Evolutionary conservation across 208 protist genomes (phyloP).

Genomic region (Leishmania gerbilli): DNA sequence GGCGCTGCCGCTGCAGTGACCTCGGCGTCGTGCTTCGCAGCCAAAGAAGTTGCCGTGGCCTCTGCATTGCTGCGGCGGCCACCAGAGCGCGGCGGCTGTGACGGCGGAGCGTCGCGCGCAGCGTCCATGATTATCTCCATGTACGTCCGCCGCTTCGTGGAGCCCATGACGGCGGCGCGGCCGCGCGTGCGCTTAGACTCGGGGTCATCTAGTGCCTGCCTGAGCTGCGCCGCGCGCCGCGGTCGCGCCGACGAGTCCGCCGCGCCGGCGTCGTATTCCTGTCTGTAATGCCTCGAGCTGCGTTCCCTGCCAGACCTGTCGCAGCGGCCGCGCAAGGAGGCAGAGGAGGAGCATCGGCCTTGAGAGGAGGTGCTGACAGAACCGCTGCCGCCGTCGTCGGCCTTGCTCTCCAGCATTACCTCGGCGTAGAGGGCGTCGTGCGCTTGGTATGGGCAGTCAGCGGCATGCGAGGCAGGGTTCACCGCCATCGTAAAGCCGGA

Average conservation of each 20-base stretch:
- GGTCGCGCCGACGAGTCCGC: neutral
- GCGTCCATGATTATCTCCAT: constrained; percentile 29
- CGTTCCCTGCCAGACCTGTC: neutral
- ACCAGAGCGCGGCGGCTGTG: neutral
- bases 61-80: neutral
- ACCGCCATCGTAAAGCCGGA: constrained; percentile 60
- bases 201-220: neutral
- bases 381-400: neutral
- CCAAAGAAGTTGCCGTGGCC: neutral
- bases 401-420: neutral
- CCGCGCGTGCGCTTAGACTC: constrained; percentile 7
- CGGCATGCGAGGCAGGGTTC: constrained; percentile 71
- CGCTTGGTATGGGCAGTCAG: constrained; percentile 53
- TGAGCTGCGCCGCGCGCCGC: neutral
- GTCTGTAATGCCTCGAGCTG: neutral
- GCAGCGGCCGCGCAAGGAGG: neutral
- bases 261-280: neutral
- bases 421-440: constrained; percentile 39
- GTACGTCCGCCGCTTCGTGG: constrained; percentile 26
- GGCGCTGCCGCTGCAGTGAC: neutral
- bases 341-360: neutral
- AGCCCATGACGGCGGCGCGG: constrained; percentile 28
- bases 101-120: constrained; percentile 18
- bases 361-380: neutral
- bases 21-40: neutral